A percentile compares a stretch with the other conserved stretches of the same genome.
Conservation (phyloP, 2,329 filamentous ascomycete species). For the Geosmithia flava region DNA sequence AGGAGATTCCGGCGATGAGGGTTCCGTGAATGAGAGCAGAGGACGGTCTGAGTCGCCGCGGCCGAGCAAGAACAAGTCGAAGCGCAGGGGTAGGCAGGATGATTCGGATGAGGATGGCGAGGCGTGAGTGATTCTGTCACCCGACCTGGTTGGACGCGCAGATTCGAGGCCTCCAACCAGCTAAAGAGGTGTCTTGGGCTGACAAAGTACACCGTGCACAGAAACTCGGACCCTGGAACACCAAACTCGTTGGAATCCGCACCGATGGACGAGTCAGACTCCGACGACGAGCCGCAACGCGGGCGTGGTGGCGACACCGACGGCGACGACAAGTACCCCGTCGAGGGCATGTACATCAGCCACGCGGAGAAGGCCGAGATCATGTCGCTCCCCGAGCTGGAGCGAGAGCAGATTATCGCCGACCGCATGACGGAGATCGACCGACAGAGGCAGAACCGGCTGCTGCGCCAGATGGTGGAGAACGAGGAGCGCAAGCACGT, state of each 20-base stretch:
- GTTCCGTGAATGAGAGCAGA: constrained; percentile 38
- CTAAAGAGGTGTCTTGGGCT: not conserved
- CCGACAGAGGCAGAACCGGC: constrained; percentile 67
- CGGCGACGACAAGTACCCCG: constrained; percentile 60
- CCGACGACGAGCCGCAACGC: constrained; percentile 37
- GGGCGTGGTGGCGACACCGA: constrained; percentile 27
- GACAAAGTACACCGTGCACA: not conserved
- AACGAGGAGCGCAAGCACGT: constrained; percentile 41
- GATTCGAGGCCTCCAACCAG: no score
- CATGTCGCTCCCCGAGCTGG: constrained; percentile 76
- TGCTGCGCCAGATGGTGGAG: constrained; percentile 68
- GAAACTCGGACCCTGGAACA: constrained; percentile 14
- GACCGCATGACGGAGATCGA: constrained; percentile 77
- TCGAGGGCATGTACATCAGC: constrained; percentile 76
- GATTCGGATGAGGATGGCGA: constrained; percentile 49
- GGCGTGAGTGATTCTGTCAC: constrained; percentile 19
- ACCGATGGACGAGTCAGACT: constrained; percentile 82
- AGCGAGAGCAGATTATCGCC: constrained; percentile 81
- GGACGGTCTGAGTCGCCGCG: constrained; percentile 38
- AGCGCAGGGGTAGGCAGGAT: constrained; percentile 28
- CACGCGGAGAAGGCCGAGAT: constrained; percentile 66
- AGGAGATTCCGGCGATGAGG: constrained; percentile 55
- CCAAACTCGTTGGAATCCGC: constrained; percentile 68
- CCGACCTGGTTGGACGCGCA: no score
- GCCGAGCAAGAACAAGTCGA: constrained; percentile 30